Evolutionary conservation across 441 rosid genomes (phyloP).

Genomic region (Macaranga tanarius): DNA sequence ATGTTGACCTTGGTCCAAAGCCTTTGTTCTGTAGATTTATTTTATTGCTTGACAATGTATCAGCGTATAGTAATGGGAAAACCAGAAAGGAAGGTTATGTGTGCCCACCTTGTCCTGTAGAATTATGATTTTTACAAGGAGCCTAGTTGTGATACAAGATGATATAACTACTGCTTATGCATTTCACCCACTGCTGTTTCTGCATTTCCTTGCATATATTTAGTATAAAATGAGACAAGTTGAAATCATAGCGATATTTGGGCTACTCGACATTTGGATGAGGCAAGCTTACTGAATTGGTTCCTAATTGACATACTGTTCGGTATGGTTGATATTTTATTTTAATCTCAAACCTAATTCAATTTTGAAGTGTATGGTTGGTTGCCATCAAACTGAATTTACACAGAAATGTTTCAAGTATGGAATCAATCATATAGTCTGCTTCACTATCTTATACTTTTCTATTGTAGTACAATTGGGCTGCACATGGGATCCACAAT

Average conservation of each 20-base stretch:
- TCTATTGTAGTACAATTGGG: background rate
- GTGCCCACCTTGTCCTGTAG: background rate
- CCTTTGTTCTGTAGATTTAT: constrained; percentile 5
- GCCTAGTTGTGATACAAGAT: background rate
- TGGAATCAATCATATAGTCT: background rate
- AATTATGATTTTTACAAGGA: background rate
- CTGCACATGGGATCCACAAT: constrained; percentile 9
- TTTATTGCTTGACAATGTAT: background rate
- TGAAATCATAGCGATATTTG: background rate
- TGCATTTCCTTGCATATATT: background rate
- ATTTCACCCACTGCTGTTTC: background rate
- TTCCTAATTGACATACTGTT: constrained; percentile 5
- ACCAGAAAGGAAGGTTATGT: background rate
- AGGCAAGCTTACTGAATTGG: background rate
- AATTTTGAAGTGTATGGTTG: background rate
- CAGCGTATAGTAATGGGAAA: background rate
- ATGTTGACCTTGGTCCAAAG: background rate
- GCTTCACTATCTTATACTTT: background rate
- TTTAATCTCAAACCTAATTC: background rate
- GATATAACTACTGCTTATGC: background rate
- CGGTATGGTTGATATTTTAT: background rate
- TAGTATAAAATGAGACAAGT: background rate
- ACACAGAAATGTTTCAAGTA: background rate
- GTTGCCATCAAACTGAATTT: background rate
- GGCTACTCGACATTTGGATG: background rate